A percentile compares a stretch with the other conserved stretches of the same genome.
phyloP scores from a whole-genome alignment of 805 yeast species.

The Metschnikowia kofuensis region DNA sequence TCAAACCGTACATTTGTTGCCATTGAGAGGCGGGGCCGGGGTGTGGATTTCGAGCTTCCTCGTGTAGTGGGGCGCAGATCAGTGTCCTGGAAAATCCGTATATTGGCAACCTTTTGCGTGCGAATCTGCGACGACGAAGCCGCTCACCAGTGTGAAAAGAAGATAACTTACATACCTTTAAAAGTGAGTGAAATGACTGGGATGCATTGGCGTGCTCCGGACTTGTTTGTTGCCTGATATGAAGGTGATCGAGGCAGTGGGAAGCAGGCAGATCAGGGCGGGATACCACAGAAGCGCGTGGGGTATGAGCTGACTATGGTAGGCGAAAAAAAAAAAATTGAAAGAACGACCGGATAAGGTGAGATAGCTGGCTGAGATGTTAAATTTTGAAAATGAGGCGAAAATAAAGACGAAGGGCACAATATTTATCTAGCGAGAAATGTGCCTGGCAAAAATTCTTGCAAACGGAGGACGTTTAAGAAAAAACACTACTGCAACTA shows the following conservation, averaged over 20 bases:
- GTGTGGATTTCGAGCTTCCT: not conserved
- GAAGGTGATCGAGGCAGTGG: not conserved
- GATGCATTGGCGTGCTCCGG: not conserved
- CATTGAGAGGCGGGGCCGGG: not conserved
- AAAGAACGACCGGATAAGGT: too few relatives aligned
- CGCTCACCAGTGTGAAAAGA: too few relatives aligned
- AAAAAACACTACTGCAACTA: slow-evolving; percentile 4
- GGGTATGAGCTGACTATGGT: not conserved
- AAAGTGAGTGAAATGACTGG: not conserved
- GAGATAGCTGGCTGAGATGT: too few relatives aligned
- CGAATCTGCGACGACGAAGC: too few relatives aligned
- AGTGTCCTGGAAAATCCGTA: not conserved
- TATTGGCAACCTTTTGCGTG: too few relatives aligned
- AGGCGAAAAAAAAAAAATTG: too few relatives aligned
- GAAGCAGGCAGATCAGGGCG: not conserved
- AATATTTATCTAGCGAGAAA: not conserved
- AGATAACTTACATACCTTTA: not conserved
- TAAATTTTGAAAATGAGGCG: too few relatives aligned
- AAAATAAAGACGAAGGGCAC: not conserved
- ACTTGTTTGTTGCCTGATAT: not conserved
- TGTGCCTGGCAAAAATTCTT: not conserved
- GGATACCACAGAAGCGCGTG: not conserved
- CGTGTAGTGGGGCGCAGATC: not conserved
- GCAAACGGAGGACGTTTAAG: not conserved
- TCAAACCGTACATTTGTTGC: too few relatives aligned